Base-by-base conservation (phyloP, 2,329 filamentous ascomycete genomes). In the Arthrobotrys entomopaga region DNA sequence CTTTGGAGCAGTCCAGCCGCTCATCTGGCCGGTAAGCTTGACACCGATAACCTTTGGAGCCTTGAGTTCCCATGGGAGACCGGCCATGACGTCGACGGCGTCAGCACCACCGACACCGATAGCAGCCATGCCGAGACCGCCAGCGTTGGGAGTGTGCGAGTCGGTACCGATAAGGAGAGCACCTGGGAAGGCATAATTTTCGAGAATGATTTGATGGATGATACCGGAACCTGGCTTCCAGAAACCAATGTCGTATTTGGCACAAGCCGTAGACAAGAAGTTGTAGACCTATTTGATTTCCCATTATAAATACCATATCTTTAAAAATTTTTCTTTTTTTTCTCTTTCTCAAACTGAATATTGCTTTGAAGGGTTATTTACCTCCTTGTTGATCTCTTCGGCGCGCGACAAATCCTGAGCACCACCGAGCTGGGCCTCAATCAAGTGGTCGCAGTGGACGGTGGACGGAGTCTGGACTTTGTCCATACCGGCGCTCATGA, bases 171-270 rank as follows among this genome's bases (percentile, higher is more conserved):
- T 98, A 82, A 99, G 89, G 72, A 99, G 88, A 88, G 90, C 94
- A 87, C 95, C 95, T 78, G 95, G 95, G 90, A 98, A 98, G 82
- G 93, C 93, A 83, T 98, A 98, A 87, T 98, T 98, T 86, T 99
- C 95, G 72, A 98, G 88, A 77, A 98, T 84, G 81, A 98, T 98
- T 87, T 98, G 95, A 86, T 99, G 95, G 80, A 99, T 99, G 83
- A 98, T 99, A 87, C 95, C 95, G 82, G 94, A 97, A 80, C 95
- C 95, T 78, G 95, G 95, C 83, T 88, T 92, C 95, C 95, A 99
- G 90, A 98, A 98, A 86, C 95, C 95, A 83, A 98, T 98, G 87
- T 98, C 94, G 87, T 98, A 99, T 87, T 98, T 99, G 81, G 93
- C 93, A 83, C 94, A 98, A 78, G 94, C 91, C 77, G 90, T 89